Percentiles rank a stretch among this genome's conserved stretches.
Conservation (phyloP, 2,329 filamentous ascomycete genomes). For the Chaetothyriales sp. region DNA sequence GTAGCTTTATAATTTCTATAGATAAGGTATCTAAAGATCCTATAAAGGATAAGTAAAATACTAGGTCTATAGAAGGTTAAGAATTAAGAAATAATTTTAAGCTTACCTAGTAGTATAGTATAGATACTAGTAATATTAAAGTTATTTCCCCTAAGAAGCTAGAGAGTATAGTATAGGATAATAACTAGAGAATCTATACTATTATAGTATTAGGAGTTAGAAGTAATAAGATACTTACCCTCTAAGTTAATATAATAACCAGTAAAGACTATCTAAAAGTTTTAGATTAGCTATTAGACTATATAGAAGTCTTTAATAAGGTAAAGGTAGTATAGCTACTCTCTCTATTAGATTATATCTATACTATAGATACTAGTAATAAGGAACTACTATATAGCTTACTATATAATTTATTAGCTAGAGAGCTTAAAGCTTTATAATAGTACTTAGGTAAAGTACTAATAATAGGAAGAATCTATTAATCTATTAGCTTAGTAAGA, state of each 20-base stretch:
- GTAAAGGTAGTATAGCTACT: not conserved
- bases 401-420: conserved; percentile 5
- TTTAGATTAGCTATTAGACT: not conserved
- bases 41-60: no score
- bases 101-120: no score
- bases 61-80: no score
- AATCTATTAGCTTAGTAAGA: conserved; percentile 9
- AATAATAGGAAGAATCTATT: conserved; percentile 12
- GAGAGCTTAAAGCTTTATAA: conserved; percentile 8
- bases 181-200: no score
- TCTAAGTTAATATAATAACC: not conserved
- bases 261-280: not conserved
- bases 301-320: not conserved
- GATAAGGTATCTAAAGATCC: not conserved
- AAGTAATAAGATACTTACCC: no score
- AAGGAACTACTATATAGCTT: not conserved
- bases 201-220: no score
- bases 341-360: not conserved
- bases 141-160: no score
- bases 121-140: no score
- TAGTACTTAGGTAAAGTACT: conserved; percentile 15
- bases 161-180: no score
- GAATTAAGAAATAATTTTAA: no score
- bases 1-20: no score
- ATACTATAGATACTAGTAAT: not conserved